Base-by-base conservation (phyloP, 2,329 filamentous ascomycete genomes). In the Clonostachys sp. region DNA sequence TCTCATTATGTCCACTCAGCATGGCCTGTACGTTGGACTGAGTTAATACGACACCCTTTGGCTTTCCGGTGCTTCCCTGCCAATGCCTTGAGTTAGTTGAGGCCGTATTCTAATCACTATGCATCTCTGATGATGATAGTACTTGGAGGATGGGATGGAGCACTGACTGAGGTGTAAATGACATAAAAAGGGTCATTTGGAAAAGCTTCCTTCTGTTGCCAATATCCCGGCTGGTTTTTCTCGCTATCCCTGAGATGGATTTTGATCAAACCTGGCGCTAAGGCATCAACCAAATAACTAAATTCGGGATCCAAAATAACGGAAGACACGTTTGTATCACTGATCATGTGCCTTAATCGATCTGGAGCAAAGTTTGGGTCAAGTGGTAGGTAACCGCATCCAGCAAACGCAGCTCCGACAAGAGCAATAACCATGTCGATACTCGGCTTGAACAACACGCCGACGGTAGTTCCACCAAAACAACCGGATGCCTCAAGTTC, bases 21-120 rank as follows among this genome's bases (percentile, higher is more conserved):
- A 56, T 49, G 47, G 60, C 62, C 3, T 50, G 46, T 1, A 70
- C 45, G 17, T 49, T 53, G 1, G 42, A 41, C 47, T 68, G 64
- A 0, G 34, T 52, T 5, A 71, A 45, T 0, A 60, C 33, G 14
- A 73, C 61, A 3, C 71, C 72, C 50, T 74, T 75, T 6, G 72
- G 71, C 0, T 33, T 57, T 30, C 62, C 56, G 14, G 66, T 59
- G 10, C 36, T 39, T 18, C 36, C 36, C 36, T 39, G 55, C 10
- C 24, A 52, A 40, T 61, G 53, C 44, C 59, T 56, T 33, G 58
- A 58, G 52, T 59, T 30, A 30, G 24, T 30, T 30, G 36, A 13
- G 14, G 4, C 14, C 36, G 10, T 39, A 12, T 39, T n/a, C 7
- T 8, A 8, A 39, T 3, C 17, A 39, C 14, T 39, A 39, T 3